Evolutionary conservation across 352 stramenopile species (phyloP), one percentile per base, ranked within the genome.

Genomic region (Chloridella minuta): DNA sequence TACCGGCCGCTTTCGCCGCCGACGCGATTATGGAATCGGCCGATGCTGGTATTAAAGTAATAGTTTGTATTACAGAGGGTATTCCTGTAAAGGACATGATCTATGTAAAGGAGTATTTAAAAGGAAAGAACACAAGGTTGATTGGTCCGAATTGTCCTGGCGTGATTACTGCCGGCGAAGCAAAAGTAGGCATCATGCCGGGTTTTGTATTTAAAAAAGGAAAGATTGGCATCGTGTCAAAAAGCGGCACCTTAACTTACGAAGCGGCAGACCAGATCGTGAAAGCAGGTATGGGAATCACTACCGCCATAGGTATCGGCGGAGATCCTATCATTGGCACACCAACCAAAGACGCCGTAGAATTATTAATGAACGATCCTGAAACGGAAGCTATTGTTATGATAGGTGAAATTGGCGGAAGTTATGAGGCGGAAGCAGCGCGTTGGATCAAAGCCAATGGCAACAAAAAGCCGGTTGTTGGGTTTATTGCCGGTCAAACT

Each of bases 121-220:
- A 94, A 98, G 89, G 94, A 89, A 87, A 94, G 90, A 49, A 98
- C 96, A 86, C 40, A n/a, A 92, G 97, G 52, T 91, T 99, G 28
- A 98, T 99, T 88, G 97, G 97, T 30, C 97, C 97, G 66, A 99
- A 99, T 92, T 99, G 97, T 91, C 97, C 97, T 28, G 97, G 97
- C 87, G 99, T 99, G 89, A 99, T 99, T 92, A 99, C 99, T 91
- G 95, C 97, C 0, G 95, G 95, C 80, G 97, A 99, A 91, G 98
- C 94, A 90, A 99, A 99, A 90, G 98, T 99, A 91, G 96, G 97
- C 86, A 99, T 99, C 90, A 99, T 99, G 96, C 97, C 97, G 86
- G 97, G 96, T 86, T 98, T 98, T 92, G 99, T 99, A 91, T 96
- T 99, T 90, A 92, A 91, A 89, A 92, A 92, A 87, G 96, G 97